These are phyloP conservation scores for Ambrosia artemisiifolia DNA, from an alignment of 129 eudicot species.

Conservation along the genomic window DNA sequence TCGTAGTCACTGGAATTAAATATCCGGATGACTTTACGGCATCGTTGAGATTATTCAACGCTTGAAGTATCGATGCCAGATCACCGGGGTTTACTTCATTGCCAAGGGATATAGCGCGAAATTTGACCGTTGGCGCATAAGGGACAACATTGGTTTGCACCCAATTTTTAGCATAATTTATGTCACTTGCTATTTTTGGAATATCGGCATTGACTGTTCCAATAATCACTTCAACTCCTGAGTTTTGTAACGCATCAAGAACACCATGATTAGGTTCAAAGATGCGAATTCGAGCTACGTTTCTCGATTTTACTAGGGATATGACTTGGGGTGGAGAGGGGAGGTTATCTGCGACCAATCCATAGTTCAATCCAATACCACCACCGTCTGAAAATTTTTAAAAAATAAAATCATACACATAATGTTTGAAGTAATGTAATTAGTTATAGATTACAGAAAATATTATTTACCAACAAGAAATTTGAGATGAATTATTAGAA, in stretches of 20 bases:
- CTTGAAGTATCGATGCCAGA: conserved; percentile 19
- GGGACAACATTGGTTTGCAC: conserved; percentile 35
- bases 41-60: conserved; percentile 28
- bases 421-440: neutral
- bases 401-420: neutral
- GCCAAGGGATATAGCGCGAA: conserved; percentile 36
- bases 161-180: conserved; percentile 32
- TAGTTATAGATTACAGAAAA: neutral
- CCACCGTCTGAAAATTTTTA: conserved; percentile 19
- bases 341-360: conserved; percentile 36
- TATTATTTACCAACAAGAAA: conserved; percentile 18
- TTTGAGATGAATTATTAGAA: conserved; percentile 13
- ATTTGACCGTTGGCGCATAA: conserved; percentile 15
- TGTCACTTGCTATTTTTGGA: conserved; percentile 21
- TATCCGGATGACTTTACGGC: conserved; percentile 22
- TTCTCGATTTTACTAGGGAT: conserved; percentile 29
- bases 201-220: conserved; percentile 39
- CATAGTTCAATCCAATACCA: conserved; percentile 35
- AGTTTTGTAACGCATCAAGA: conserved; percentile 29
- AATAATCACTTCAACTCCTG: conserved; percentile 28
- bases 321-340: conserved; percentile 25
- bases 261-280: conserved; percentile 31
- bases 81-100: conserved; percentile 40
- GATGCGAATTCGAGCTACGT: conserved; percentile 22
- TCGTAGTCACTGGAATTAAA: conserved; percentile 29